These are phyloP conservation scores for Rutidosis leptorrhynchoides DNA, from an alignment of 129 eudicot species.

Conservation along the genomic window DNA sequence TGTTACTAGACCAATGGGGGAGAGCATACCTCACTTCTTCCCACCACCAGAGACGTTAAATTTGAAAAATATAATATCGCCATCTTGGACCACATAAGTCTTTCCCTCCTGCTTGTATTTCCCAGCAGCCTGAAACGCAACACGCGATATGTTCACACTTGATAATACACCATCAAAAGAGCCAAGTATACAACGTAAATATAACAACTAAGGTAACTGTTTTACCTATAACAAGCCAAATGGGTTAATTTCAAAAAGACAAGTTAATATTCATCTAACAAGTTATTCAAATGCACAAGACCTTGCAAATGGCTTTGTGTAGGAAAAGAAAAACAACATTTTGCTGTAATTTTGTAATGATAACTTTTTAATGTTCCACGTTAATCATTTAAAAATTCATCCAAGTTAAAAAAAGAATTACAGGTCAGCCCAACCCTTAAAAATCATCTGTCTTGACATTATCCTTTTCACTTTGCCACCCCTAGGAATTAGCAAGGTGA, in stretches of 20 bases:
- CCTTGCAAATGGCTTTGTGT: too few relatives aligned
- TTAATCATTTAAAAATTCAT: too few relatives aligned
- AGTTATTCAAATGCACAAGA: background rate
- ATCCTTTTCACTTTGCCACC: too few relatives aligned
- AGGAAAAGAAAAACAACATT: too few relatives aligned
- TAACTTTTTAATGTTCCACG: background rate
- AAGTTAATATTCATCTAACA: too few relatives aligned
- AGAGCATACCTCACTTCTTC: conserved; percentile 60
- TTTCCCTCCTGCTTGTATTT: conserved; percentile 96
- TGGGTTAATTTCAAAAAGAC: too few relatives aligned
- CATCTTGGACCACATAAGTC: conserved; percentile 91
- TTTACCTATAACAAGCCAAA: background rate
- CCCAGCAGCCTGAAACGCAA: conserved; percentile 79
- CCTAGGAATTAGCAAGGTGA: background rate
- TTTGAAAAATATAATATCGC: conserved; percentile 89
- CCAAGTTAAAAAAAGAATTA: background rate
- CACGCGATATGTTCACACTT: too few relatives aligned
- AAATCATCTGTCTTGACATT: too few relatives aligned
- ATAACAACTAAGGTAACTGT: too few relatives aligned
- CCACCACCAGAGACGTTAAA: conserved; percentile 94
- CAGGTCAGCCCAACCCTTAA: background rate
- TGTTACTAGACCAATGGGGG: background rate
- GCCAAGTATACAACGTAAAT: too few relatives aligned
- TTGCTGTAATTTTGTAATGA: background rate
- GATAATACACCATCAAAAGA: background rate